These are phyloP conservation scores for Byssothecium circinans DNA, from an alignment of 2,329 filamentous ascomycete genomes.

Conservation along the genomic window DNA sequence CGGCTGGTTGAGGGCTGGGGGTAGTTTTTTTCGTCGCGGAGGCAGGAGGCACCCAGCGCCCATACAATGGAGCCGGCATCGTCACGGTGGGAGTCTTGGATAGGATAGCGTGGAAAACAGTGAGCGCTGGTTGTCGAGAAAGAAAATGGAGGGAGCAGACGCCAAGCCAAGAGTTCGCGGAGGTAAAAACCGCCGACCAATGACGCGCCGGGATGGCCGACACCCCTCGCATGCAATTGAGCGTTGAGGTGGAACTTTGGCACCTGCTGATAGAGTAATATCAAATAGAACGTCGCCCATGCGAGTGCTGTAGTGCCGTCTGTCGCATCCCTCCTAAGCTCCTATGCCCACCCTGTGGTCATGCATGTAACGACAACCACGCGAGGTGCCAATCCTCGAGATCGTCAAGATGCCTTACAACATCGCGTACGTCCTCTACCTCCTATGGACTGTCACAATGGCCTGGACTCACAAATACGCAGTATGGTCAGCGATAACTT, in stretches of 20 bases:
- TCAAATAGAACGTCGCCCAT: too few species aligned
- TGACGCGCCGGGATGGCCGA: constrained; percentile 22
- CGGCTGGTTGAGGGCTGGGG: constrained; percentile 20
- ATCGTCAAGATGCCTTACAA: constrained; percentile 64
- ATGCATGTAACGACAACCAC: constrained; percentile 20
- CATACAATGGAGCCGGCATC: constrained; percentile 53
- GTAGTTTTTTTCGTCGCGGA: constrained; percentile 6
- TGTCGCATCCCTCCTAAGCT: too few species aligned
- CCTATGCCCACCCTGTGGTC: constrained; percentile 12
- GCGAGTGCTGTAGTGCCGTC: too few species aligned
- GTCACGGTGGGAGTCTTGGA: constrained; percentile 6
- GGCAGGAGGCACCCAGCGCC: constrained; percentile 50
- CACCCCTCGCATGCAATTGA: not conserved
- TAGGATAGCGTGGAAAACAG: not conserved
- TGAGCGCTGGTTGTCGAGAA: constrained; percentile 12
- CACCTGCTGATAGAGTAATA: too few species aligned
- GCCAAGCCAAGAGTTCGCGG: constrained; percentile 33
- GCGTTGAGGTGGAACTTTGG: too few species aligned
- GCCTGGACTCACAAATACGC: constrained; percentile 13
- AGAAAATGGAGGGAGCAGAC: constrained; percentile 12
- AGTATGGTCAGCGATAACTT: constrained; percentile 99
- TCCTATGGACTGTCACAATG: not conserved
- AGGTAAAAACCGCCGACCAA: constrained; percentile 20
- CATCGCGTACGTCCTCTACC: constrained; percentile 60
- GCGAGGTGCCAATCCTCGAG: constrained; percentile 26